Percentiles rank a stretch among this genome's conserved stretches.
Evolutionary conservation across 2,329 filamentous ascomycete genomes (phyloP).

Genomic region (Herpotrichia juniperi): DNA sequence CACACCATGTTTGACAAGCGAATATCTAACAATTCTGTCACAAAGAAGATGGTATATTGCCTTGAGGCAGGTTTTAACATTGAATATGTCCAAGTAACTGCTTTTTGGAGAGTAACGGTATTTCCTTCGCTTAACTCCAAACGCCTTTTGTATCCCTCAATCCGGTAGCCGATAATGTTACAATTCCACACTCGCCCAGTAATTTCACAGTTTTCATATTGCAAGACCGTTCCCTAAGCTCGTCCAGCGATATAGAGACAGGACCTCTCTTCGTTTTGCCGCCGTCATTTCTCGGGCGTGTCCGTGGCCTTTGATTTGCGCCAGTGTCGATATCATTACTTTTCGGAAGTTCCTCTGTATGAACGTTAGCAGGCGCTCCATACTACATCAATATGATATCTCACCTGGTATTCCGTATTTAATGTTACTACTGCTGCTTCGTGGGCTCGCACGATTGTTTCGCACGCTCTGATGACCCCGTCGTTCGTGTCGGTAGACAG

Average conservation of each 20-base stretch:
- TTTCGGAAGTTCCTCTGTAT: conserved; percentile 60
- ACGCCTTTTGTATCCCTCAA: too few species aligned
- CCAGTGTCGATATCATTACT: conserved; percentile 53
- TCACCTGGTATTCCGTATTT: conserved; percentile 90
- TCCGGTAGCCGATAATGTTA: too few species aligned
- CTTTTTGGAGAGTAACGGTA: background rate
- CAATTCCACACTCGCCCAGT: background rate
- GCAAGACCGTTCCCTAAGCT: conserved; percentile 48
- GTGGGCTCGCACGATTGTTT: conserved; percentile 90
- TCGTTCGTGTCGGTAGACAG: conserved; percentile 81
- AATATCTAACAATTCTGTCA: too few species aligned
- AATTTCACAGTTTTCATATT: conserved; percentile 27
- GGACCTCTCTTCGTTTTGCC: conserved; percentile 52
- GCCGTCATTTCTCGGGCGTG: conserved; percentile 45
- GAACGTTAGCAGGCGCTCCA: conserved; percentile 5
- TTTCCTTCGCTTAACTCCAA: background rate
- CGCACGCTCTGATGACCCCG: conserved; percentile 84
- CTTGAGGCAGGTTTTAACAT: background rate
- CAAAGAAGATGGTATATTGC: too few species aligned
- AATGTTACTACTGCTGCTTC: conserved; percentile 96
- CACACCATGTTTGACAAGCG: too few species aligned
- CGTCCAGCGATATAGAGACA: conserved; percentile 63
- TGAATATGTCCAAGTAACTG: background rate
- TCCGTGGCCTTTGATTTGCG: conserved; percentile 45
- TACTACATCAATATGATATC: conserved; percentile 1